These are phyloP conservation scores for Tulasnella calospora DNA, from an alignment of 768 basidiomycete genomes.

Conservation along the genomic window DNA sequence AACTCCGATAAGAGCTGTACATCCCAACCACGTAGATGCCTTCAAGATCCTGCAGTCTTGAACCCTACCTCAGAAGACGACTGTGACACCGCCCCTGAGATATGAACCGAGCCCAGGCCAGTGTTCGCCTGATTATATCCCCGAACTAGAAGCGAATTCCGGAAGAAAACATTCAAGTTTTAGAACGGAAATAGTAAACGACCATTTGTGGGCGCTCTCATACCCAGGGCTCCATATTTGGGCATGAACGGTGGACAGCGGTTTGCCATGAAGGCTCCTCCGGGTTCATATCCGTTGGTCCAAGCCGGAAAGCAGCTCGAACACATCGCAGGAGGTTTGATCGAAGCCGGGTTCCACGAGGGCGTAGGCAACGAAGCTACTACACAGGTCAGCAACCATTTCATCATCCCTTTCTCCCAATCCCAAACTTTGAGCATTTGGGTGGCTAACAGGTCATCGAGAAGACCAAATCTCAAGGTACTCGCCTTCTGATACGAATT, in stretches of 20 bases:
- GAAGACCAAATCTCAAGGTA: constrained; percentile 50
- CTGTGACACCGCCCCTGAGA: neutral
- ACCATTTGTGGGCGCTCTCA: constrained; percentile 82
- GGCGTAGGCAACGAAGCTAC: constrained; percentile 86
- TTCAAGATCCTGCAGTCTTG: neutral
- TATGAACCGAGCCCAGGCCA: neutral
- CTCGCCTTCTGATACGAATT: constrained; percentile 87
- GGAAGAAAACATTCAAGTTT: neutral
- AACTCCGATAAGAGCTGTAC: neutral
- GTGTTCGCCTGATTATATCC: neutral
- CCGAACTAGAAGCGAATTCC: neutral
- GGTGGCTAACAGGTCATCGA: constrained; percentile 52
- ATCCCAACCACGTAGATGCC: neutral
- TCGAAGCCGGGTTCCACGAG: constrained; percentile 92
- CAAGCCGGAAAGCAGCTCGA: constrained; percentile 97
- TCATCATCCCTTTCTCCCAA: neutral
- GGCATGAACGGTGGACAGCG: constrained; percentile 90
- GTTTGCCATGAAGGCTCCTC: constrained; percentile 80
- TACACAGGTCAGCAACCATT: constrained; percentile 41
- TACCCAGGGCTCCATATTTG: constrained; percentile 89
- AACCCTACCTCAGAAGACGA: neutral
- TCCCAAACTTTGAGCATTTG: neutral
- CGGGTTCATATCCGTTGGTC: constrained; percentile 74
- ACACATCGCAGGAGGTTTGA: constrained; percentile 64
- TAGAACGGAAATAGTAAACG: constrained; percentile 18